These are phyloP conservation scores for Candida sanyaensis DNA, from an alignment of 1,139 yeast genomes.

Conservation along the genomic window DNA sequence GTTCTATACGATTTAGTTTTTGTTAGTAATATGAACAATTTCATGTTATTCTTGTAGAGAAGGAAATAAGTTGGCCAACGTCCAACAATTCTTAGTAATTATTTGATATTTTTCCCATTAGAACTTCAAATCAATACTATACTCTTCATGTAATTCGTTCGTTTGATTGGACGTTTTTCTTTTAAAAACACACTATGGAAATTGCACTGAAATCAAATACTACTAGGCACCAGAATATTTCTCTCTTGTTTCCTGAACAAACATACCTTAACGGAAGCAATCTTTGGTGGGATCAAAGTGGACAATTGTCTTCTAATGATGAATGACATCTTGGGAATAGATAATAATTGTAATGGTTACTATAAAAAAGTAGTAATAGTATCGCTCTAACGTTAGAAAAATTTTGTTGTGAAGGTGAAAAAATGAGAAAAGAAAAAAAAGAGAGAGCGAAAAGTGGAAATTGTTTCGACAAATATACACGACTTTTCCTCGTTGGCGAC, in stretches of 20 bases:
- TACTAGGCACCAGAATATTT: background rate
- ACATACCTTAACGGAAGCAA: constrained; percentile 92
- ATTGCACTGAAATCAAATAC: background rate
- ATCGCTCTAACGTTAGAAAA: background rate
- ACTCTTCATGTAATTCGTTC: too few species aligned
- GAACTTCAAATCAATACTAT: too few species aligned
- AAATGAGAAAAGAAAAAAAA: background rate
- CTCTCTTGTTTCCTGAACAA: background rate
- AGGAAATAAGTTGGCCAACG: too few species aligned
- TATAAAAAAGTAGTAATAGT: background rate
- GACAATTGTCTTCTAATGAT: constrained; percentile 91
- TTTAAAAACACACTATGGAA: too few species aligned
- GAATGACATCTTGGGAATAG: constrained; percentile 60
- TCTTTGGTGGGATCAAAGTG: constrained; percentile 97
- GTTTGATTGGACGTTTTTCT: too few species aligned
- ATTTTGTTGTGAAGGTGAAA: constrained; percentile 6
- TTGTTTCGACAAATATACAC: constrained; percentile 5
- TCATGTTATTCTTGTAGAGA: background rate
- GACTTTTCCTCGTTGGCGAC: constrained; percentile 6
- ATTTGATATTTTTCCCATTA: too few species aligned
- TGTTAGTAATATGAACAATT: constrained; percentile 37
- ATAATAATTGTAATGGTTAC: constrained; percentile 1
- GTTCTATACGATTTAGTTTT: constrained; percentile 50
- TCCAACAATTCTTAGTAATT: too few species aligned
- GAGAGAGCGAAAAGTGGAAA: constrained; percentile 2